A percentile compares a stretch with the other conserved stretches of the same genome.
Evolutionary conservation across 2,329 filamentous ascomycete genomes (phyloP).

Genomic region (Elsinoe arachidis): DNA sequence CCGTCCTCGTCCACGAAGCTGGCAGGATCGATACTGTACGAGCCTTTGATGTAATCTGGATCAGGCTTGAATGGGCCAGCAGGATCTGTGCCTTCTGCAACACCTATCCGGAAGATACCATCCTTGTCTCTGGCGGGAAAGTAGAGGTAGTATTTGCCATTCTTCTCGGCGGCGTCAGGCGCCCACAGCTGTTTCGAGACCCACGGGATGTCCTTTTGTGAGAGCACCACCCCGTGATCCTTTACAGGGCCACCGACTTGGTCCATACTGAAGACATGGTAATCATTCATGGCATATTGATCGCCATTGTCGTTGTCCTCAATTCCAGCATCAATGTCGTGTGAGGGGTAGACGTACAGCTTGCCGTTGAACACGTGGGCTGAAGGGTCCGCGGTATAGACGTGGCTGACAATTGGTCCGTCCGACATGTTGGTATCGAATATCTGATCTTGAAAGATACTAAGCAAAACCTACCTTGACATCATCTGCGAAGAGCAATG

Average conservation of each 20-base stretch:
- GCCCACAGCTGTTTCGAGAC: conserved; percentile 74
- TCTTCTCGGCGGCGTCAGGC: conserved; percentile 61
- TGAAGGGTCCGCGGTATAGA: conserved; percentile 73
- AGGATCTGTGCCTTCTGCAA: conserved; percentile 55
- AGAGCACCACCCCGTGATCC: conserved; percentile 65
- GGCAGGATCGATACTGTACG: conserved; percentile 70
- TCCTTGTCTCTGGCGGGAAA: conserved; percentile 66
- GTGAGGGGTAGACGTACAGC: conserved; percentile 72
- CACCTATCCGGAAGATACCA: conserved; percentile 65
- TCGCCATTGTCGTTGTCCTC: conserved; percentile 75
- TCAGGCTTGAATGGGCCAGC: conserved; percentile 63
- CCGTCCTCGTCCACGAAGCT: conserved; percentile 63
- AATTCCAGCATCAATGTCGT: conserved; percentile 68
- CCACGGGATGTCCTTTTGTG: conserved; percentile 61
- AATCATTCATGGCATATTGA: conserved; percentile 78
- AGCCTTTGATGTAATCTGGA: conserved; percentile 55
- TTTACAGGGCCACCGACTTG: conserved; percentile 50
- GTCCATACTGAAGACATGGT: conserved; percentile 65
- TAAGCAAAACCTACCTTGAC: neutral
- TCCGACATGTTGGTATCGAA: neutral
- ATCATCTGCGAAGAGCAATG: neutral
- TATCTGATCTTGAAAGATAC: no score
- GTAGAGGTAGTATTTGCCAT: conserved; percentile 67
- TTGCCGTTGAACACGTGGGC: conserved; percentile 70
- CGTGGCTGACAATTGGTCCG: conserved; percentile 53